Conservation (phyloP, 148 eudicot species). For the Diospyros kaki region DNA sequence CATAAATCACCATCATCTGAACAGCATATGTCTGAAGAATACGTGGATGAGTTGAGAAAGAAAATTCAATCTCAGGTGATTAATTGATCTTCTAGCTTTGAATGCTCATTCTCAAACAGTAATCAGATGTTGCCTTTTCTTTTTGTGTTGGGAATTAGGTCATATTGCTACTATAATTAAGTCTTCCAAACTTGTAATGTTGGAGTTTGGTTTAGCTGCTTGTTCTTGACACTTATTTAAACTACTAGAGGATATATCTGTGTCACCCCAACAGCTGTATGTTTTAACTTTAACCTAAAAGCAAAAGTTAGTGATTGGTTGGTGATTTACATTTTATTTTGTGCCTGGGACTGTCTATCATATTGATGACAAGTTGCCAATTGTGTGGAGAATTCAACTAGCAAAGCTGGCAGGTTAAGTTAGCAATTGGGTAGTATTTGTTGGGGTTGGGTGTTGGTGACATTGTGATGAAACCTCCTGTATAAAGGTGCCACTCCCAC, state of each 20-base stretch:
- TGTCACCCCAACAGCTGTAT: background rate
- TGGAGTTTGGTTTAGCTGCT: background rate
- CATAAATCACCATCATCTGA: constrained; percentile 34
- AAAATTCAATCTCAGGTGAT: constrained; percentile 79
- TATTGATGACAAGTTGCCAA: background rate
- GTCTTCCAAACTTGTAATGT: too few species aligned
- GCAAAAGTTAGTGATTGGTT: background rate
- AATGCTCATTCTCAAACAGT: background rate
- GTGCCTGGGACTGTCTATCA: background rate
- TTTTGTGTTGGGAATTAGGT: too few species aligned
- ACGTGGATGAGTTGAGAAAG: constrained; percentile 60
- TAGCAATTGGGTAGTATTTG: background rate
- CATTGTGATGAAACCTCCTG: background rate
- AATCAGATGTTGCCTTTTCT: background rate
- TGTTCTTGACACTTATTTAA: too few species aligned
- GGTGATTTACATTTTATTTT: too few species aligned
- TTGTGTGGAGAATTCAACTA: background rate
- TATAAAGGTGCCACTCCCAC: background rate
- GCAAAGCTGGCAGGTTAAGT: background rate
- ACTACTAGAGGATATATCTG: background rate
- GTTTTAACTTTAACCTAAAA: background rate
- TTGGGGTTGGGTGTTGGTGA: background rate
- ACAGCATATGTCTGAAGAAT: constrained; percentile 41
- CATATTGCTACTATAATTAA: too few species aligned
- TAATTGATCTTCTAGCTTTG: constrained; percentile 6